These are phyloP conservation scores for Nakazawaea molendinolei DNA, from an alignment of 805 yeast genomes.

Conservation along the genomic window DNA sequence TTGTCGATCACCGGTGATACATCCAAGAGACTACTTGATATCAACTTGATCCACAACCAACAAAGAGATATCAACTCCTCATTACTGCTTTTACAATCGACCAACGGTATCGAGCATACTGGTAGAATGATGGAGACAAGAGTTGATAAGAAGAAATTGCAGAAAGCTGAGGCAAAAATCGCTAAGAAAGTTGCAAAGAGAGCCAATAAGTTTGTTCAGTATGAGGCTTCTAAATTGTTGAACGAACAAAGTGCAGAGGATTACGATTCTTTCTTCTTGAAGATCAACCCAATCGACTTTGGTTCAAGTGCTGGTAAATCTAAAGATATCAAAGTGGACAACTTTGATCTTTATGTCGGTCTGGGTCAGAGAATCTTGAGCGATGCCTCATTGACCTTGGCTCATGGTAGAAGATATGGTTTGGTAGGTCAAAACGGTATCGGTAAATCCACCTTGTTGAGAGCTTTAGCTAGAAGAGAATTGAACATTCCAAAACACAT, in stretches of 20 bases:
- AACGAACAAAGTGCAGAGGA: slow-evolving; percentile 59
- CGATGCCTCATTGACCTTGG: slow-evolving; percentile 78
- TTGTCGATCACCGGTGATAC: slow-evolving; percentile 79
- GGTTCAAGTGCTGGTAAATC: slow-evolving; percentile 91
- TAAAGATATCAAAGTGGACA: slow-evolving; percentile 92
- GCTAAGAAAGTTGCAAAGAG: slow-evolving; percentile 95
- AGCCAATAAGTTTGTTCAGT: slow-evolving; percentile 69
- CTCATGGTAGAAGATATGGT: slow-evolving; percentile 95
- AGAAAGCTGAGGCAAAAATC: slow-evolving; percentile 94
- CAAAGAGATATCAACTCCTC: slow-evolving; percentile 73
- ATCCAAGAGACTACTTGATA: slow-evolving; percentile 77
- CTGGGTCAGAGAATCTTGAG: slow-evolving; percentile 89
- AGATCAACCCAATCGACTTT: slow-evolving; percentile 90
- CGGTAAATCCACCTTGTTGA: slow-evolving; percentile 91
- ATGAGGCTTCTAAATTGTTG: slow-evolving; percentile 90
- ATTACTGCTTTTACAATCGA: slow-evolving; percentile 69
- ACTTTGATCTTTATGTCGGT: slow-evolving; percentile 91
- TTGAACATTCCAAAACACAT: slow-evolving; percentile 91
- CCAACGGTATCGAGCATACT: slow-evolving; percentile 81
- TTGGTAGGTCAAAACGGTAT: slow-evolving; percentile 99
- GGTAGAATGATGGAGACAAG: slow-evolving; percentile 90
- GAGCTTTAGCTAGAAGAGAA: slow-evolving; percentile 92
- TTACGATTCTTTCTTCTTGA: slow-evolving; percentile 91
- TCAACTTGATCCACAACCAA: slow-evolving; percentile 62
- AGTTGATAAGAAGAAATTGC: slow-evolving; percentile 94